Base-by-base conservation (phyloP, 2,329 filamentous ascomycete genomes). In the Leptographium flavum region DNA sequence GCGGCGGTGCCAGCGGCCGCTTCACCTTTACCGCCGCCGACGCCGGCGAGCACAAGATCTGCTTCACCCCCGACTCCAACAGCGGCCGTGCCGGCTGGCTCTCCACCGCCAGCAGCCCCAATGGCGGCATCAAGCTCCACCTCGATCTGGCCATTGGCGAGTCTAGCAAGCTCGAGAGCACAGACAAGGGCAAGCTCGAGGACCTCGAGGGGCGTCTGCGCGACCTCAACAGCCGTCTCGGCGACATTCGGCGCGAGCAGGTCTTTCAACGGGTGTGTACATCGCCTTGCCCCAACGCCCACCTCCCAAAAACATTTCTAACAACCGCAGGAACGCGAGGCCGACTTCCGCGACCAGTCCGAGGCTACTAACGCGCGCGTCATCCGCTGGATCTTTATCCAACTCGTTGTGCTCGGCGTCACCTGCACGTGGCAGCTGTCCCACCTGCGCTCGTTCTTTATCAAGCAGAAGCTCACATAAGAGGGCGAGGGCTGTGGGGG, bases 401-500 rank as follows among this genome's bases (percentile, higher is more conserved):
- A 98, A 66, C 69, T 96, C 49, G 74, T 79, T 43, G 78, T 96
- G 32, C 71, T 98, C 45, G 85, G 81, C 45, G 72, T 81, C 46
- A 94, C 92, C 30, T 98, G 92, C 67, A 85, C 87, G 50, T 98
- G 92, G 92, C 92, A 98, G 65, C 72, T 98, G 39, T 94, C 87
- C 45, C 90, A 98, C 66, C 74, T 98, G 56, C 77, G 92, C 55
- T 83, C 85, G 39, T 98, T 98, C 76, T 98, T 98, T 71, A 98
- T 98, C 72, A 98, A 98, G 76, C 90, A 96, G 71, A 98, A 98
- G 75, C 79, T 98, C 62, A 96, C 92, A 49, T 98, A 77, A 65
- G n/a, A n/a, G 56, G 2, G 33, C 31, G 3, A 15, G 13, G 31
- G 13, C 11, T 32, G 31, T 15, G 15, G 31, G 13, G 27, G 27